Evolutionary conservation across 2,329 filamentous ascomycete genomes (phyloP), one percentile per base, ranked within the genome.

Genomic region (Botryotinia convoluta): DNA sequence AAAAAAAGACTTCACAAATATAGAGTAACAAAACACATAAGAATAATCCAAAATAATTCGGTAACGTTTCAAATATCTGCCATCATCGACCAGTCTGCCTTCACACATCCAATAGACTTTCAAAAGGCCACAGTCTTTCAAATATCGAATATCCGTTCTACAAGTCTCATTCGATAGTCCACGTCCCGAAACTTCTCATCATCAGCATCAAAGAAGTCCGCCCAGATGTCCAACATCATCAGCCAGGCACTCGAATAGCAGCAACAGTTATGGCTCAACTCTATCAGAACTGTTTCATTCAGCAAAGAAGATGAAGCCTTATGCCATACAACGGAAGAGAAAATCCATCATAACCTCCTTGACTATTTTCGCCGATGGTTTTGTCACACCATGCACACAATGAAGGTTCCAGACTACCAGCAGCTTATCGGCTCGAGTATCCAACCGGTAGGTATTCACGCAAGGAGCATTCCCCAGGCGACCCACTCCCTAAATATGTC

Each of bases 371-470:
- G 42, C n/a, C 7, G 2, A n/a, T 62, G 37, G 26, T 42, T 42
- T 35, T 2, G 57, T 22, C 29, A 22, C 29, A 12, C 29, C 18
- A 35, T 59, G 29, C 57, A 59, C 4, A 59, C 18, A 9, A 18
- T 6, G 1, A 20, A 12, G 20, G 2, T 0, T 6, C 4, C 29
- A 32, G 29, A 22, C 8, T 16, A 54, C 5, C 12, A 54, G 48
- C 26, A 54, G 14, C 29, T 59, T 22, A 35, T 59, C 4, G 20
- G 57, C 57, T 59, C 29, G 32, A 22, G 12, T 18, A 10, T 29
- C 1, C 1, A 29, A 14, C n/a, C 1, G 37, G 22, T 26, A 20
- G 4, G 0, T 16, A 16, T 9, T 12, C 6, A 42, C 26, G 26
- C 37, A 42, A 18, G n/a, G 37, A 42, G 60, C 26, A 29, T 14